These are phyloP conservation scores for Roridomyces roridus DNA, from an alignment of 768 basidiomycete species.

Conservation along the genomic window DNA sequence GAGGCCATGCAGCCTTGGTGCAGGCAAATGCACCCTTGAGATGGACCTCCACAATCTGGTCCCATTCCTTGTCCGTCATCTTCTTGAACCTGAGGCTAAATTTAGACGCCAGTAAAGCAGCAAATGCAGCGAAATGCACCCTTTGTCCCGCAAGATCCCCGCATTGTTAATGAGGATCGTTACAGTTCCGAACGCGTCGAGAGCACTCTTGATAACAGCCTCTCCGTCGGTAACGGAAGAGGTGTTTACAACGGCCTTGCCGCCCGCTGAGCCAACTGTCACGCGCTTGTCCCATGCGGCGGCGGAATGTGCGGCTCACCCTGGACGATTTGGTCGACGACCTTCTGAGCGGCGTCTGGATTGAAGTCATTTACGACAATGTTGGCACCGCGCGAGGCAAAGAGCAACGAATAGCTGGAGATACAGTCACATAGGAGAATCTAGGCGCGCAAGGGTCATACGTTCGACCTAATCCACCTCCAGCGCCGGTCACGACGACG, in stretches of 20 bases:
- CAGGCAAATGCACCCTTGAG: slow-evolving; percentile 93
- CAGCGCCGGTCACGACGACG: slow-evolving; percentile 95
- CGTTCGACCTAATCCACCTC: slow-evolving; percentile 93
- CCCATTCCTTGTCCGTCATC: slow-evolving; percentile 96
- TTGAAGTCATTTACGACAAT: slow-evolving; percentile 97
- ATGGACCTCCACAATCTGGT: slow-evolving; percentile 87
- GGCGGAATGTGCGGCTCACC: slow-evolving; percentile 50
- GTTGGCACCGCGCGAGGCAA: slow-evolving; percentile 92
- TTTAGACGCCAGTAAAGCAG: neutral
- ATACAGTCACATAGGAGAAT: neutral
- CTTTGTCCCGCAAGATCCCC: slow-evolving; percentile 85
- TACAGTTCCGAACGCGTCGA: slow-evolving; percentile 83
- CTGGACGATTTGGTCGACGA: slow-evolving; percentile 86
- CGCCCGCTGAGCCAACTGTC: slow-evolving; percentile 64
- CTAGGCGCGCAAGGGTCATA: slow-evolving; percentile 36
- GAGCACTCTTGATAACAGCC: slow-evolving; percentile 84
- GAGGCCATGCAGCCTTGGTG: slow-evolving; percentile 94
- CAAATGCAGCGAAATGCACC: slow-evolving; percentile 45
- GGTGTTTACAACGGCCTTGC: slow-evolving; percentile 86
- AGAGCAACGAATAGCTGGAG: slow-evolving; percentile 84
- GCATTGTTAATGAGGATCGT: slow-evolving; percentile 97
- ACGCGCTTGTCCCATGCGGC: neutral
- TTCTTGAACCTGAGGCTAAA: slow-evolving; percentile 80
- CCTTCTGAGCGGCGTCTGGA: slow-evolving; percentile 84
- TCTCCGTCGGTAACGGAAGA: slow-evolving; percentile 88